Evolutionary conservation across 768 basidiomycete genomes (phyloP), one percentile per base, ranked within the genome.

Genomic region (Tricholoma sp.): DNA sequence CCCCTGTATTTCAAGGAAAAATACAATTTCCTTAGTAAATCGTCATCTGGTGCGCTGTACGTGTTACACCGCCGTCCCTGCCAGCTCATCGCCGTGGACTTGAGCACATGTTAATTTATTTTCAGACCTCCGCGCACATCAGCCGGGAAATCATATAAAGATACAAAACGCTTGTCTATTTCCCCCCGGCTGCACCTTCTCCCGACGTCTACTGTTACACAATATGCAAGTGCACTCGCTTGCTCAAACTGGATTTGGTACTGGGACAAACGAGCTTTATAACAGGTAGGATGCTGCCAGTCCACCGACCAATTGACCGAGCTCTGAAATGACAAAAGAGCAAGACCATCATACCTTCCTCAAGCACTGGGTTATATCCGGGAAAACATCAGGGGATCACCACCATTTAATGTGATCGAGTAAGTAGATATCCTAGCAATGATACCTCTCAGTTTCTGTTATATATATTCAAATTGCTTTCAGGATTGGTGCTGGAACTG

Each of bases 401-500:
- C 67, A 0, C 76, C 78, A 1, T 65, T 88, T 18, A 86, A 87
- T 57, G 72, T 91, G 31, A 83, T 85, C 58, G 91, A 91, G 90
- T 91, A 63, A 61, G 84, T 69, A 36, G 24, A 15, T 33, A 54
- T 34, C 34, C 13, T 52, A 48, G 24, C 24, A 2, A 24, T 15
- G n/a, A 20, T 50, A 42, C 45, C 34, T 15, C 10, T 50, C 24
- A 24, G 24, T 24, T 20, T 28, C 44, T 51, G n/a, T 45, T 44
- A 17, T 32, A 24, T 45, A 24, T 45, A 24, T 28, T 28, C 11
- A n/a, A 17, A 33, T n/a, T 54, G 60, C 45, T 34, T 55, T 48
- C 60, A 93, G 90, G 65, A 80, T 91, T 32, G 94, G 92, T 10
- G 74, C 88, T 5, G 94, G 94, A 24, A 94, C 92, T 1, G 94